Evolutionary conservation across 2,329 filamentous ascomycete genomes (phyloP).

Genomic region (Stemphylium beticola): DNA sequence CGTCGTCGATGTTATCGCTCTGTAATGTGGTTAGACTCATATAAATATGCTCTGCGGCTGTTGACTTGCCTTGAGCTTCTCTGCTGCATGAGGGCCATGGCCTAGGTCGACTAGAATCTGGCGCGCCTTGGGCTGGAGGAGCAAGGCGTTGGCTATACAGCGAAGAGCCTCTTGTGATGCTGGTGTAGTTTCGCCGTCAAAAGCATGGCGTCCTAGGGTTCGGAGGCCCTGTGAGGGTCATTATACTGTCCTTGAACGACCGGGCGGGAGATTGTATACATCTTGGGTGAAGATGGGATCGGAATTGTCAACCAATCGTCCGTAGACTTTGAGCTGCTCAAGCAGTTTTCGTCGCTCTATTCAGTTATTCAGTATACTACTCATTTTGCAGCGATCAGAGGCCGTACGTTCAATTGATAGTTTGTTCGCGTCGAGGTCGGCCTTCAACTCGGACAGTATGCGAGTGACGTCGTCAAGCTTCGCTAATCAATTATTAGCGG

Average conservation of each 20-base stretch:
- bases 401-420: slow-evolving; percentile 66
- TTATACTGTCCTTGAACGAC: slow-evolving; percentile 8
- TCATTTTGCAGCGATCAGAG: background rate
- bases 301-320: slow-evolving; percentile 73
- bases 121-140: slow-evolving; percentile 71
- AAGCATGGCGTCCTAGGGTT: slow-evolving; percentile 74
- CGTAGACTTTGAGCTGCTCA: slow-evolving; percentile 75
- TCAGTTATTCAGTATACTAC: slow-evolving; percentile 11
- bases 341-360: slow-evolving; percentile 67
- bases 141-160: slow-evolving; percentile 83
- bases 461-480: slow-evolving; percentile 73
- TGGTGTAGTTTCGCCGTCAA: slow-evolving; percentile 67
- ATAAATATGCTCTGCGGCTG: too few species aligned
- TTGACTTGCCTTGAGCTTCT: slow-evolving; percentile 65
- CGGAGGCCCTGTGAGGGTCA: slow-evolving; percentile 68
- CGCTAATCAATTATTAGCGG: slow-evolving; percentile 50
- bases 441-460: slow-evolving; percentile 66
- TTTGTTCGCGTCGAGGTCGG: slow-evolving; percentile 66
- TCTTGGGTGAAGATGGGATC: slow-evolving; percentile 84
- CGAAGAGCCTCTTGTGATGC: slow-evolving; percentile 75
- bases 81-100: slow-evolving; percentile 70
- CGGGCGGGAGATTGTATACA: slow-evolving; percentile 54
- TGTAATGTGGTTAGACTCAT: slow-evolving; percentile 30
- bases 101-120: slow-evolving; percentile 76
- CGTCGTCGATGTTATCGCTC: slow-evolving; percentile 77